Percentiles rank a stretch among this genome's conserved stretches.
Evolutionary conservation across 1,284 basidiomycete genomes (phyloP).

Genomic region (Sparassis latifolia): DNA sequence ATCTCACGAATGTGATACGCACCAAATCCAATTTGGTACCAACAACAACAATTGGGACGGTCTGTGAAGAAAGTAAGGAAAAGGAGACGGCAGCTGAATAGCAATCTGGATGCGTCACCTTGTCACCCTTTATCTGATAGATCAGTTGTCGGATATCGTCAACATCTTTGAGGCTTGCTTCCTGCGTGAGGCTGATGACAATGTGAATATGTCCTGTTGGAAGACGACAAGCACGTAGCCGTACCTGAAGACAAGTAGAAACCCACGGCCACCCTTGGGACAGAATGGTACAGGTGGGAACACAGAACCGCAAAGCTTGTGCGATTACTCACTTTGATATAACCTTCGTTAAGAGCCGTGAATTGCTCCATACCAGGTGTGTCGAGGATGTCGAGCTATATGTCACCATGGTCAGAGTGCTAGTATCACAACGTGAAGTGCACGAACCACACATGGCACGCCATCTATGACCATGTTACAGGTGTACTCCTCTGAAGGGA

Average conservation of each 20-base stretch:
- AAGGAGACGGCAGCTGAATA: constrained; percentile 2
- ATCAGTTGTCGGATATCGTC: constrained; percentile 78
- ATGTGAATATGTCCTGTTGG: not conserved
- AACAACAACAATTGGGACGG: constrained; percentile 78
- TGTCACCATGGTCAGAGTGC: not conserved
- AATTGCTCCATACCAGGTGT: constrained; percentile 91
- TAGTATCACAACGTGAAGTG: constrained; percentile 2
- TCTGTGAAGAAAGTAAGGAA: constrained; percentile 26
- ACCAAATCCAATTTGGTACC: constrained; percentile 84
- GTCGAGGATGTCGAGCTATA: constrained; percentile 78
- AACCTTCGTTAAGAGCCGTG: constrained; percentile 70
- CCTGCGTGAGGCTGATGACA: constrained; percentile 61
- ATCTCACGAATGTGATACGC: constrained; percentile 2
- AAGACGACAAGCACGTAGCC: constrained; percentile 5
- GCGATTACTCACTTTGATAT: constrained; percentile 53
- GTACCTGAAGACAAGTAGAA: constrained; percentile 79
- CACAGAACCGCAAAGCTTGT: not conserved
- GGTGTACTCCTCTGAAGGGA: constrained; percentile 54
- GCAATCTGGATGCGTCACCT: constrained; percentile 31
- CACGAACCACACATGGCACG: constrained; percentile 31
- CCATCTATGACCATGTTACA: constrained; percentile 57
- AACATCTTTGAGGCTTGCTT: constrained; percentile 71
- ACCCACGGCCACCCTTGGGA: constrained; percentile 62
- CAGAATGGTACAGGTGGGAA: not conserved
- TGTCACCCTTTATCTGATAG: constrained; percentile 69